phyloP scores from a whole-genome alignment of 176 grass and related monocot species.

The Sorghum bicolor region DNA sequence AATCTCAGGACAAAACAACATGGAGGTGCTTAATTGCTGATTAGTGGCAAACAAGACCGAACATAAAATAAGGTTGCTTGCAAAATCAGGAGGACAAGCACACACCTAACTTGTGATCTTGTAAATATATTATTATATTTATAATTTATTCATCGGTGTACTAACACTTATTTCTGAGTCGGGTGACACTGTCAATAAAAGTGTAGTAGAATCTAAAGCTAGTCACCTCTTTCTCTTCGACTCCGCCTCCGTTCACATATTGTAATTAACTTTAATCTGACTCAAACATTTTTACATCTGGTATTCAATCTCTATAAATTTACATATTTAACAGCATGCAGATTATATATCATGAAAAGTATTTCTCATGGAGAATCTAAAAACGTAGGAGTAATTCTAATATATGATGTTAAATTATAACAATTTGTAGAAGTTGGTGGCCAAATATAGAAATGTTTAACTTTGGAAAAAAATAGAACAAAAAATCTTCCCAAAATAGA shows the following conservation, averaged over 20 bases:
- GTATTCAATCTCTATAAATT: background rate
- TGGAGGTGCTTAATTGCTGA: background rate
- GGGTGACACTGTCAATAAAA: background rate
- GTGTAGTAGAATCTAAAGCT: background rate
- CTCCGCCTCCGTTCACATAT: background rate
- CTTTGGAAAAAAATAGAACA: background rate
- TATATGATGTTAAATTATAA: too few relatives aligned
- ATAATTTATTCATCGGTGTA: background rate
- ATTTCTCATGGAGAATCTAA: too few relatives aligned
- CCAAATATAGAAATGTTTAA: background rate
- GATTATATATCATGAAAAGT: too few relatives aligned
- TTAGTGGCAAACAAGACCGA: constrained; percentile 1
- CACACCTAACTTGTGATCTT: constrained; percentile 14
- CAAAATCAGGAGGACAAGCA: constrained; percentile 8
- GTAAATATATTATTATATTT: background rate
- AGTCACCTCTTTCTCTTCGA: background rate
- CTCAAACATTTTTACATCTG: background rate
- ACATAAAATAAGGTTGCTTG: constrained; percentile 17
- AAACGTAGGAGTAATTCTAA: too few relatives aligned
- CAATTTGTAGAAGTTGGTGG: background rate
- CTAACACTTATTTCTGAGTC: background rate
- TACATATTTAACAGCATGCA: background rate
- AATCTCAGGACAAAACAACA: background rate
- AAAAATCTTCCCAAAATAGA: background rate
- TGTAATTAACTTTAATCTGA: background rate